These are phyloP conservation scores for Alnus glutinosa DNA, from an alignment of 306 rosid species.

Conservation along the genomic window DNA sequence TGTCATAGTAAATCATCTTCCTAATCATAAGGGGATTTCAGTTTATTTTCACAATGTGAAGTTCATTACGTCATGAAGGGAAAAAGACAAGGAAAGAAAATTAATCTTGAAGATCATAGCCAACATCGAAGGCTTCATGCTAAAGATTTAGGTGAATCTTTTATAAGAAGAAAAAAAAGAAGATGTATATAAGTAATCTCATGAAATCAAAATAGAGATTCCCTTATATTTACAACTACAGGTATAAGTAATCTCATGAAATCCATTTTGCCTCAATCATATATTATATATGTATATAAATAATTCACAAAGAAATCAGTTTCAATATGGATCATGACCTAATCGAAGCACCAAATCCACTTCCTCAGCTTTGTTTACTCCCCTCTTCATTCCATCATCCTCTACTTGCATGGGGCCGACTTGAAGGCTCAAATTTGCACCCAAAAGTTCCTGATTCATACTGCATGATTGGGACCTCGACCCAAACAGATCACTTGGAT, in stretches of 20 bases:
- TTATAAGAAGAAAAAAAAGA: neutral
- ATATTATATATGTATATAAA: constrained; percentile 26
- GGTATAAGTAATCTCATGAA: neutral
- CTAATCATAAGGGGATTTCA: neutral
- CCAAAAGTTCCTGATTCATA: constrained; percentile 48
- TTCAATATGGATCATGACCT: constrained; percentile 54
- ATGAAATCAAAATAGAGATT: neutral
- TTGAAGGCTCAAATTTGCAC: constrained; percentile 67
- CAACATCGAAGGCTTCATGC: neutral
- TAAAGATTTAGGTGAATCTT: neutral
- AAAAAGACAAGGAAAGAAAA: neutral
- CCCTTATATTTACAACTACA: neutral
- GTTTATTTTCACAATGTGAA: neutral
- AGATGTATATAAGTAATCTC: no score
- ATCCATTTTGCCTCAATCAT: neutral
- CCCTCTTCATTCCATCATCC: constrained; percentile 32
- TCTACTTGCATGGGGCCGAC: constrained; percentile 43
- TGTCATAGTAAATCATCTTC: neutral
- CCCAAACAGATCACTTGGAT: constrained; percentile 22
- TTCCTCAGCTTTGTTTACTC: constrained; percentile 43
- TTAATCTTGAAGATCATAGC: neutral
- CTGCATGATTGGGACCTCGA: constrained; percentile 35
- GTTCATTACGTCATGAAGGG: neutral
- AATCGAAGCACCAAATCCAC: constrained; percentile 93
- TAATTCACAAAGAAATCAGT: constrained; percentile 2